These are phyloP conservation scores for Colletotrichum melonis DNA, from an alignment of 2,329 filamentous ascomycete genomes.

Conservation along the genomic window DNA sequence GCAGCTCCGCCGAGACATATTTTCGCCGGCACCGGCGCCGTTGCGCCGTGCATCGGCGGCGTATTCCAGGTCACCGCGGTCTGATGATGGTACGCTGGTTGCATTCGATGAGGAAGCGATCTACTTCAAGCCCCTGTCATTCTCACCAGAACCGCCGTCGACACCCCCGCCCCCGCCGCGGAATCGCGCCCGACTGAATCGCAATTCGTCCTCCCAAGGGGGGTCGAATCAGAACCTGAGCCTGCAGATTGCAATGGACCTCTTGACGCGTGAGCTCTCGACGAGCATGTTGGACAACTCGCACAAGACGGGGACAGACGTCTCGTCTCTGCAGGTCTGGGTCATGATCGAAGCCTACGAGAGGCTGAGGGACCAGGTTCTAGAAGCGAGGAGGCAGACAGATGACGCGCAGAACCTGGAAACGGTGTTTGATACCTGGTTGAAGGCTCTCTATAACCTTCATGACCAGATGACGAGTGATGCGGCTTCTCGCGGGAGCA, in stretches of 20 bases:
- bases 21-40: neutral
- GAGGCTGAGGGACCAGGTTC: conserved; percentile 59
- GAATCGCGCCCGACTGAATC: conserved; percentile 23
- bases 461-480: conserved; percentile 55
- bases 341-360: conserved; percentile 71
- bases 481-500: conserved; percentile 5
- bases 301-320: conserved; percentile 43
- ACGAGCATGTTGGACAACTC: conserved; percentile 49
- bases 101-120: conserved; percentile 59
- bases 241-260: conserved; percentile 62
- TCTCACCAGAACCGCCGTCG: conserved; percentile 48
- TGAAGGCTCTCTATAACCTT: conserved; percentile 59
- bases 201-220: neutral
- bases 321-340: conserved; percentile 62
- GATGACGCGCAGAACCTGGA: conserved; percentile 46
- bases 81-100: conserved; percentile 59
- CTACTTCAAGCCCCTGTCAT: conserved; percentile 58
- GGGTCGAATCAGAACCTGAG: conserved; percentile 49
- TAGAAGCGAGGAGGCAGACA: conserved; percentile 43
- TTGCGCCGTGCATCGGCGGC: conserved; percentile 29
- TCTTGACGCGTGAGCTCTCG: conserved; percentile 62
- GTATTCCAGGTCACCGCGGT: conserved; percentile 46
- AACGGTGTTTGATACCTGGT: conserved; percentile 62
- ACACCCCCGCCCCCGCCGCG: conserved; percentile 40
- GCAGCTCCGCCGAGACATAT: conserved; percentile 5